Evolutionary conservation across 768 basidiomycete genomes (phyloP), one percentile per base, ranked within the genome.

Genomic region (Clitopilus passeckerianus): DNA sequence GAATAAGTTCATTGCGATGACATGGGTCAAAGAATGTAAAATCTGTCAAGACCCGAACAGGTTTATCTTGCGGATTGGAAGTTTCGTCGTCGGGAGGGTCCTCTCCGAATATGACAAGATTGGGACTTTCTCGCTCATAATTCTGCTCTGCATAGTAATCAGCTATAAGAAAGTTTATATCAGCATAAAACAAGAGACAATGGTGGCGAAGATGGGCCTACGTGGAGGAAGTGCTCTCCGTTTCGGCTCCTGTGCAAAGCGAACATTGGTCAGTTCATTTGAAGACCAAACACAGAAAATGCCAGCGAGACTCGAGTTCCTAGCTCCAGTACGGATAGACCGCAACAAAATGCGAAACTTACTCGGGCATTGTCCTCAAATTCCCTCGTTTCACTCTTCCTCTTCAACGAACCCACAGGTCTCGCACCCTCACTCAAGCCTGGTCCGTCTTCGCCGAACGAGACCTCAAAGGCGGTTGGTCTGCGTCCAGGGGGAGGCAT

Each of bases 21-120:
- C 66, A 70, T 0, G 82, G 74, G 57, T 91, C 85, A 66, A 87
- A 90, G 52, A 91, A 75, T 1, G 75, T 65, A 62, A 90, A 92
- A 24, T 80, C 77, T 5, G 75, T 75, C 5, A 92, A 74, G 7
- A 80, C 62, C 2, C 89, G 80, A n/a, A 82, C 70, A 8, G 85
- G 87, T 64, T 86, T 86, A 34, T 65, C 74, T 15, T 74, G 67
- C 1, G 63, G 68, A n/a, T 66, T 68, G 33, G 69, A 70, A 16
- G 66, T 63, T 10, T 64, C 58, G 22, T 67, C 65, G 22, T 69
- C 71, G 30, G 74, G 69, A n/a, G 65, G 65, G 52, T 77, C 76
- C 61, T 82, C 81, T 7, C 80, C 82, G 8, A 71, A 59, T 22
- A 82, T 61, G 6, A 78, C 54, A 2, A 81, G 64, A 3, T 72